Evolutionary conservation across 371 early-diverging fungal genomes (phyloP), one percentile per base, ranked within the genome.

Genomic region (Conidiobolus incongruus): DNA sequence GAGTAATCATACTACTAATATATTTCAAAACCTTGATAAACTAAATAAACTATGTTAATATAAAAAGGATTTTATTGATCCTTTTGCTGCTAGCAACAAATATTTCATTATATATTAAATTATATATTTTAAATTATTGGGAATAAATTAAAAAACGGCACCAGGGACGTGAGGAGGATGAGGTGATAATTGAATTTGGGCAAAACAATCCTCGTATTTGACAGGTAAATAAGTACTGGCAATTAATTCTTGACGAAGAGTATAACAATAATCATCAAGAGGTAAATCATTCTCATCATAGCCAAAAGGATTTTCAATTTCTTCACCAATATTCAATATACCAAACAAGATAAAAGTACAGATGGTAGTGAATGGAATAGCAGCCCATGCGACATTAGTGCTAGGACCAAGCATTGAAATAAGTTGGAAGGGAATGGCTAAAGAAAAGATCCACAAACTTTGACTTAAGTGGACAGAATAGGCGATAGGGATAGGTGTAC

Each of bases 401-500:
- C 13, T 0, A 28, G 37, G 4, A 8, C 26, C 45, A 38, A 68
- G 48, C 21, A 45, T 45, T 11, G 48, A 33, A 5, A 70, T 60
- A 22, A 80, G 49, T 44, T 77, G 72, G 64, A 72, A 77, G 6
- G 84, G 85, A 34, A 83, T 54, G 0, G 62, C 40, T 6, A 81
- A 43, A 35, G 79, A 50, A 47, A 79, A 84, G 24, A 80, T 43
- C 55, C 73, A 65, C 17, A 81, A 58, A 28, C 63, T 67, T 39
- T 81, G 81, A 26, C 68, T 61, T 40, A 84, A 60, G 57, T 85
- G 88, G 45, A 81, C 72, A 17, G 67, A 60, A 49, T 87, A 87
- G 8, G 84, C 84, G 37, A 75, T 46, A 4, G 88, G 88, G 48
- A 85, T 77, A 6, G 88, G 88, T 10, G 80, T 74, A 23, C 65